Evolutionary conservation across 495 filamentous ascomycete genomes (phyloP), one percentile per base, ranked within the genome.

Genomic region (Parathielavia hyrcaniae): DNA sequence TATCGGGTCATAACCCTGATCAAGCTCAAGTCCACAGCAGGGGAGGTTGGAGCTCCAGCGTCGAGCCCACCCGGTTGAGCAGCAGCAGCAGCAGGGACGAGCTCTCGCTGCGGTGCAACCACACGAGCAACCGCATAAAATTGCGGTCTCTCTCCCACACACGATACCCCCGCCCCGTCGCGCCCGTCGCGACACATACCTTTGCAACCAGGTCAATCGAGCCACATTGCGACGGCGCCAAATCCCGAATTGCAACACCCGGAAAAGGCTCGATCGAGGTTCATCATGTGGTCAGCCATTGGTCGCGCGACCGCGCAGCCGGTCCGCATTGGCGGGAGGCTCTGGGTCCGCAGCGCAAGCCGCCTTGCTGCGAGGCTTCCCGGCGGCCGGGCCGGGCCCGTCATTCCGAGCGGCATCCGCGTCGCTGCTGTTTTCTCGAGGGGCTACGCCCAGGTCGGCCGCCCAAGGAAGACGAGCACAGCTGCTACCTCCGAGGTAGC

Each of bases 221-320:
- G 26, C 26, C 35, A 41, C 52, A 56, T 50, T n/a, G 16, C 36
- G 16, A 55, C 23, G 48, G 26, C 41, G n/a, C 30, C 44, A 41
- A 50, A 22, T 40, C 20, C 4, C 45, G 30, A 38, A 41, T 23
- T 34, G 45, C 11, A 30, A 3, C 45, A 13, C 4, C 45, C 22
- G 43, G 19, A 30, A 26, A 13, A 48, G 4, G 32, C 6, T 16
- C 4, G 14, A 4, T 19, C 20, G 1, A 35, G 11, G 4, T 14
- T 41, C 46, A 44, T 56, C 47, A 72, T 72, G 70, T 65, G 57
- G 58, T 62, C 67, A 20, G 14, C 64, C 55, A 67, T 71, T 59
- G 64, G 64, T 39, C 63, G 59, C 35, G 59, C 59, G 49, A 50
- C 64, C 20, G 67, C 59, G 34, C 65, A 63, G 36, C 63, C 61